These are phyloP conservation scores for Tolypocladium guangdongense DNA, from an alignment of 2,329 filamentous ascomycete species.

Conservation along the genomic window DNA sequence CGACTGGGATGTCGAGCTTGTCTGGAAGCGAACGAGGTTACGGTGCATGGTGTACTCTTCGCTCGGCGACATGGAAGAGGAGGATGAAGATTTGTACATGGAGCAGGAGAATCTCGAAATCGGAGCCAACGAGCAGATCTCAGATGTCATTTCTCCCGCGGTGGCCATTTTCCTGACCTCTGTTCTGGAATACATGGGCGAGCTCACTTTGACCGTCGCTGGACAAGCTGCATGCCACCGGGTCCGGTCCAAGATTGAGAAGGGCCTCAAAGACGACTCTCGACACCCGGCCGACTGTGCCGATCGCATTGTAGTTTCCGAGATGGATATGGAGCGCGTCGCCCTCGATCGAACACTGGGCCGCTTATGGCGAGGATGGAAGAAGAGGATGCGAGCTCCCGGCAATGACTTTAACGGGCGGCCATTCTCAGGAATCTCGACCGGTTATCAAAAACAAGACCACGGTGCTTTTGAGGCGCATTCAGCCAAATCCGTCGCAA, in stretches of 20 bases:
- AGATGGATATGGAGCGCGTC: constrained; percentile 85
- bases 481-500: constrained; percentile 12
- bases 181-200: constrained; percentile 86
- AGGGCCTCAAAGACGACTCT: constrained; percentile 43
- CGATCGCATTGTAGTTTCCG: constrained; percentile 71
- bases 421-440: constrained; percentile 38
- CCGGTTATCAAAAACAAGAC: constrained; percentile 17
- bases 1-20: constrained; percentile 81
- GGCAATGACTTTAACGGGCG: constrained; percentile 33
- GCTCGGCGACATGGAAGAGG: constrained; percentile 92
- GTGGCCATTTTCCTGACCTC: constrained; percentile 95
- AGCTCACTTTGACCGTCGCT: constrained; percentile 79
- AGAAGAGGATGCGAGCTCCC: constrained; percentile 64
- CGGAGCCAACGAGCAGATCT: constrained; percentile 43
- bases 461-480: constrained; percentile 27
- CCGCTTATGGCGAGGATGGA: constrained; percentile 88
- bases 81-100: constrained; percentile 86
- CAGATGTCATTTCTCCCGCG: constrained; percentile 71
- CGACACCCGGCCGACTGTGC: constrained; percentile 36
- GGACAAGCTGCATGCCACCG: constrained; percentile 73
- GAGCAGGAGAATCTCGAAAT: constrained; percentile 64
- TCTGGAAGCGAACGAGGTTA: constrained; percentile 87
- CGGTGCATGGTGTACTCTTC: constrained; percentile 98
- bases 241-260: constrained; percentile 46
- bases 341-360: constrained; percentile 83